Evolutionary conservation across 2,329 filamentous ascomycete species (phyloP).

Genomic region (Pyrenophora seminiperda): DNA sequence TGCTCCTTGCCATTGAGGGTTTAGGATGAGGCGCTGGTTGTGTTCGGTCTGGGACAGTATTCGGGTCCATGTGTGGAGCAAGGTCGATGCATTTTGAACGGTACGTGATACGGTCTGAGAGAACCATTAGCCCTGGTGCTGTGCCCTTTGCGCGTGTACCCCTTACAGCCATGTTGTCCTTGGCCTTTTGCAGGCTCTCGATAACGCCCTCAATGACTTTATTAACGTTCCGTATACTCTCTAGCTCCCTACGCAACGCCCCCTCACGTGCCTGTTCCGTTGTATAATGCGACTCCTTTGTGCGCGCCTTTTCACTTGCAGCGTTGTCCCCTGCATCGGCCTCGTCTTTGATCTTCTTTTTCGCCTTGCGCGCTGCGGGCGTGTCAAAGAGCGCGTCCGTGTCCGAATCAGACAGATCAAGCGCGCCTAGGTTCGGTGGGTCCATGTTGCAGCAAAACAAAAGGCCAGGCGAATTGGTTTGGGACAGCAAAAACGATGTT

Average conservation of each 20-base stretch:
- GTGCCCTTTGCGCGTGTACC: not conserved
- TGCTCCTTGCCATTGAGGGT: constrained; percentile 87
- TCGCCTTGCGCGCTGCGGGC: constrained; percentile 53
- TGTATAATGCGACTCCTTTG: constrained; percentile 61
- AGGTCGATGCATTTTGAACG: constrained; percentile 82
- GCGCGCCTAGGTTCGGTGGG: constrained; percentile 57
- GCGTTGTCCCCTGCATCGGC: constrained; percentile 50
- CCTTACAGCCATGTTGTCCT: constrained; percentile 75
- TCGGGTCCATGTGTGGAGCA: constrained; percentile 93
- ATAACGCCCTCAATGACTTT: constrained; percentile 81
- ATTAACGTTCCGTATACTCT: constrained; percentile 85
- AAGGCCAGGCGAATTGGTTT: not conserved
- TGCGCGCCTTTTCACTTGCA: constrained; percentile 46
- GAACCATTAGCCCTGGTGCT: constrained; percentile 12
- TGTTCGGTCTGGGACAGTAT: constrained; percentile 98
- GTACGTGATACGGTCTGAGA: constrained; percentile 79
- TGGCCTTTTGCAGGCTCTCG: constrained; percentile 71
- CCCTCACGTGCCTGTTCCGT: constrained; percentile 72
- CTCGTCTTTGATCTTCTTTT: constrained; percentile 44
- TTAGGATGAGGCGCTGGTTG: constrained; percentile 88
- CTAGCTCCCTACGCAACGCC: constrained; percentile 76
- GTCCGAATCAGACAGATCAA: constrained; percentile 61
- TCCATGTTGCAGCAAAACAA: constrained; percentile 25
- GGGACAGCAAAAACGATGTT: not conserved
- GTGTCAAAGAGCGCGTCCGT: constrained; percentile 63